phyloP scores from a whole-genome alignment of 768 basidiomycete species.

The Mycena olivaceomarginata region DNA sequence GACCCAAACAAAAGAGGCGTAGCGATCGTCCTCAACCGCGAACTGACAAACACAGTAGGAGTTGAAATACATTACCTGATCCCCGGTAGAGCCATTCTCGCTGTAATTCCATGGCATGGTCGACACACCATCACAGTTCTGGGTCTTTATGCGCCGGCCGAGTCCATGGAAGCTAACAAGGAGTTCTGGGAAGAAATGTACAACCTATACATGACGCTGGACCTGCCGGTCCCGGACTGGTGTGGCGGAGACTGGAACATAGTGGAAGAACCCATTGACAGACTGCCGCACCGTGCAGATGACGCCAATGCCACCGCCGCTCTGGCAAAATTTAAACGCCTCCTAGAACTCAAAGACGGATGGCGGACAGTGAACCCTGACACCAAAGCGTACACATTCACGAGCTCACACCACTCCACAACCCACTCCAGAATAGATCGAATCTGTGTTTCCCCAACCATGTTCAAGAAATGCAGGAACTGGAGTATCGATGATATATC shows the following conservation, averaged over 20 bases:
- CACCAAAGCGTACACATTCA: too few species aligned
- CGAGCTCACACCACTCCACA: too few species aligned
- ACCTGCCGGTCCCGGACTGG: too few species aligned
- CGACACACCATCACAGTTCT: constrained; percentile 24
- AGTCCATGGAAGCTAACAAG: constrained; percentile 3
- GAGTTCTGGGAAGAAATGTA: constrained; percentile 5
- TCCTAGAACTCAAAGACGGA: constrained; percentile 21
- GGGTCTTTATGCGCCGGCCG: constrained; percentile 16
- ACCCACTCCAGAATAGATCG: too few species aligned
- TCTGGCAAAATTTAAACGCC: constrained; percentile 1
- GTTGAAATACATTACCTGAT: too few species aligned
- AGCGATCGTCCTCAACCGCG: constrained; percentile 37
- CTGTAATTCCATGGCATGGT: not conserved
- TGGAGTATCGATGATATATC: too few species aligned
- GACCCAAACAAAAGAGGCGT: constrained; percentile 15
- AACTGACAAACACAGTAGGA: too few species aligned
- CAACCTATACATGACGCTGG: constrained; percentile 2
- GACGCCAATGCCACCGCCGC: not conserved
- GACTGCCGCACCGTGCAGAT: constrained; percentile 4
- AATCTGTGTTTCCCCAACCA: too few species aligned
- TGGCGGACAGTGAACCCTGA: constrained; percentile 17
- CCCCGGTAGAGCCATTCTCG: too few species aligned
- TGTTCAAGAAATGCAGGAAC: too few species aligned
- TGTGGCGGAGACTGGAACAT: constrained; percentile 16
- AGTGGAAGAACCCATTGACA: constrained; percentile 15